A percentile compares a stretch with the other conserved stretches of the same genome.
phyloP scores from a whole-genome alignment of 495 filamentous ascomycete species.

The Penicillium arizonense region DNA sequence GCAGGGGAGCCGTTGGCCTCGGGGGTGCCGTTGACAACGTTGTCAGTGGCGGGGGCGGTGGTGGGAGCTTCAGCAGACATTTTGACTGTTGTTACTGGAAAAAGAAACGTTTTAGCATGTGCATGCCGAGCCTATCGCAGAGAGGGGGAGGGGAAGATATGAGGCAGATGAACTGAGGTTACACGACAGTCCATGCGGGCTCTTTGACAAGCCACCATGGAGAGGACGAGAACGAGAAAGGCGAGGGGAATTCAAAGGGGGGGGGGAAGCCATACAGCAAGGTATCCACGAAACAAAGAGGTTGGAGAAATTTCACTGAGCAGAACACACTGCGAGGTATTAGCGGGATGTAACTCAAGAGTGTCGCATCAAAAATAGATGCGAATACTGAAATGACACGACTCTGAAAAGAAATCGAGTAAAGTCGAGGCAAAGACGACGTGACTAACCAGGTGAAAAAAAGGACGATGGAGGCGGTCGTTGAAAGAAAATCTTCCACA shows the following conservation, averaged over 20 bases:
- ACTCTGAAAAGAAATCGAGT: neutral
- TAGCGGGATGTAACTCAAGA: neutral
- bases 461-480: slow-evolving; percentile 22
- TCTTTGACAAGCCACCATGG: slow-evolving; percentile 6
- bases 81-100: slow-evolving; percentile 29
- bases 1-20: slow-evolving; percentile 35
- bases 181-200: slow-evolving; percentile 17
- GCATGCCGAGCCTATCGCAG: slow-evolving; percentile 8
- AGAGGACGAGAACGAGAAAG: slow-evolving; percentile 3
- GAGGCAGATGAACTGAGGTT: slow-evolving; percentile 6
- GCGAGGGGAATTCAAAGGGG: slow-evolving; percentile 7
- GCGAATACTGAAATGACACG: neutral
- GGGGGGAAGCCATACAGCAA: slow-evolving; percentile 10
- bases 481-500: slow-evolving; percentile 36
- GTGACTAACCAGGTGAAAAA: slow-evolving; percentile 23
- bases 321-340: slow-evolving; percentile 5
- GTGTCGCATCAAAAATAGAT: neutral
- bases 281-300: slow-evolving; percentile 19
- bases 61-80: slow-evolving; percentile 50
- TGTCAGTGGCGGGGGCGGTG: slow-evolving; percentile 41
- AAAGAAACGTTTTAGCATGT: slow-evolving; percentile 12
- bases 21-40: slow-evolving; percentile 39
- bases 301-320: slow-evolving; percentile 13
- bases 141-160: slow-evolving; percentile 3
- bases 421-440: neutral